A percentile compares a stretch with the other conserved stretches of the same genome.
These are phyloP conservation scores for Aureobasidium sp. DNA, from an alignment of 2,329 filamentous ascomycete genomes.

Conservation along the genomic window DNA sequence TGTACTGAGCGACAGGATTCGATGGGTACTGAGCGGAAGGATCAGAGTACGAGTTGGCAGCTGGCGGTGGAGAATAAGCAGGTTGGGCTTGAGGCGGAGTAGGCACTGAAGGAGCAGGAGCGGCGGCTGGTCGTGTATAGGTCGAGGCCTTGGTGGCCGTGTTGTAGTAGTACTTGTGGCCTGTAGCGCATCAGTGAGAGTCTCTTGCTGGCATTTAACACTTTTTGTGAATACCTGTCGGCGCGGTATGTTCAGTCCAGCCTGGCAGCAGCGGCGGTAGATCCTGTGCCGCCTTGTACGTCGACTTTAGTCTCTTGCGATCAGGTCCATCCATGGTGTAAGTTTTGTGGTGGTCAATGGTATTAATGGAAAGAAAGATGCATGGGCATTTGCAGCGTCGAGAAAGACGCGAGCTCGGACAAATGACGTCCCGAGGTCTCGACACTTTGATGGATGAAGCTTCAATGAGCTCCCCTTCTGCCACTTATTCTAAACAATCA, in stretches of 20 bases:
- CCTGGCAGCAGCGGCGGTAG: conserved; percentile 60
- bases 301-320: conserved; percentile 61
- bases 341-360: neutral
- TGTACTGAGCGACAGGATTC: neutral
- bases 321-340: conserved; percentile 13
- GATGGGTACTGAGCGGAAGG: neutral
- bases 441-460: neutral
- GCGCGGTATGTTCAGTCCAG: conserved; percentile 91
- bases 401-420: neutral
- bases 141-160: conserved; percentile 74
- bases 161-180: conserved; percentile 82
- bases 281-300: conserved; percentile 47
- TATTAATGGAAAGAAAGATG: neutral
- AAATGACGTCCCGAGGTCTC: conserved; percentile 1
- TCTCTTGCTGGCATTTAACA: too few relatives aligned
- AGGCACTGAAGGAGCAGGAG: neutral
- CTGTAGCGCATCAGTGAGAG: neutral
- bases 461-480: neutral
- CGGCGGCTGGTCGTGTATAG: conserved; percentile 61
- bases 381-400: neutral
- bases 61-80: neutral
- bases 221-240: conserved; percentile 43
- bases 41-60: too few relatives aligned
- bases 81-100: conserved; percentile 14
- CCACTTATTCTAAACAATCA: neutral